Evolutionary conservation across 176 grass and related monocot genomes (phyloP), one percentile per base, ranked within the genome.

Genomic region (Zizania latifolia): DNA sequence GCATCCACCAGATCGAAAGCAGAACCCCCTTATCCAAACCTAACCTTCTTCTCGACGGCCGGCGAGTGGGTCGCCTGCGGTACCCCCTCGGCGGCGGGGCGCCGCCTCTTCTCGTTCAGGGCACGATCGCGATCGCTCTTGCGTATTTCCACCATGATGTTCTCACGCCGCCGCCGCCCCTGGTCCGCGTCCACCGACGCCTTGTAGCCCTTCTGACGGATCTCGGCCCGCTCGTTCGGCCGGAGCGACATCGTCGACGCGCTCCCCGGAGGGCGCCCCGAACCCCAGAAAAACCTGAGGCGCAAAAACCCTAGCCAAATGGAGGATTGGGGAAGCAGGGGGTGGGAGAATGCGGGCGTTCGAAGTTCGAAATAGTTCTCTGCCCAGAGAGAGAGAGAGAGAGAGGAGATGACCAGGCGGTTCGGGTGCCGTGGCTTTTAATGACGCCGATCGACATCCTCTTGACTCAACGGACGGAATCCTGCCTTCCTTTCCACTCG

Each of bases 141-240:
- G 58, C 81, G 85, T 67, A 92, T 35, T 67, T 38, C 37, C 13
- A 76, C 89, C 4, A 73, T 76, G 48, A 38, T 60, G n/a, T 65
- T 34, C 3, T 70, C 37, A 2, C 85, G 84, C 33, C 74, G 51
- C 1, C 78, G 78, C 73, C 45, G 73, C 62, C 85, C 89, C 28
- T 85, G 78, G 22, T 51, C 89, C 9, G 62, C 82, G 15, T 73
- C 78, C 54, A 88, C 78, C 41, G 89, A 80, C 40, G 77, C 51
- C 89, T 88, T 92, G 85, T 85, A 92, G 58, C 55, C 65, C 53
- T 79, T 75, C 43, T 82, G 81, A 27, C 89, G 77, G 71, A 58
- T 24, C 85, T 75, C 72, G 68, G 62, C 68, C 68, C 63, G 68
- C 33, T 92, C 85, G 81, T 54, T 92, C 44, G 85, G 89, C 73